Percentiles rank a stretch among this genome's conserved stretches.
Evolutionary conservation across 2,329 filamentous ascomycete genomes (phyloP).

Genomic region (Claviceps citrina): DNA sequence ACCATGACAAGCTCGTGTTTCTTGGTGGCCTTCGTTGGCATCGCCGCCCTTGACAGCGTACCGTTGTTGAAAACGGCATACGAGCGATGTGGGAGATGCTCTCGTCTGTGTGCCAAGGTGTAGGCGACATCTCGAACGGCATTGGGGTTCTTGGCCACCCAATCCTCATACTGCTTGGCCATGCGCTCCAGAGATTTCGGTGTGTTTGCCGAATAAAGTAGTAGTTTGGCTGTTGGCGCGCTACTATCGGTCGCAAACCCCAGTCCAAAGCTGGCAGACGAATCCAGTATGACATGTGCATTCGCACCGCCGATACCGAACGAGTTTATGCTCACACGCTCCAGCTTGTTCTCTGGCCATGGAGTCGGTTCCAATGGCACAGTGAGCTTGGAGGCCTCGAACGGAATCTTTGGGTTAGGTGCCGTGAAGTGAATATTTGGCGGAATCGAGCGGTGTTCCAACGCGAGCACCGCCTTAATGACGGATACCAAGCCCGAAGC

Average conservation of each 20-base stretch:
- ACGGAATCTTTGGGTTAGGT: constrained; percentile 20
- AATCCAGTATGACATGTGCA: constrained; percentile 13
- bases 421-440: constrained; percentile 23
- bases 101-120: too few relatives aligned
- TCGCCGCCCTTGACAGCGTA: neutral
- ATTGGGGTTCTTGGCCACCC: too few relatives aligned
- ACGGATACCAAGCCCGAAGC: constrained; percentile 27
- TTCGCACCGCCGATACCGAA: constrained; percentile 24
- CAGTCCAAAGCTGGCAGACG: neutral
- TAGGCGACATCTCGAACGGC: too few relatives aligned
- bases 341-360: constrained; percentile 19
- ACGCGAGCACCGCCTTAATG: constrained; percentile 26
- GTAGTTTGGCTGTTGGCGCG: neutral
- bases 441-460: constrained; percentile 25
- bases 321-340: constrained; percentile 16
- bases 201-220: too few relatives aligned
- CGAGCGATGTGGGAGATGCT: too few relatives aligned
- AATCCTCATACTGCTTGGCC: too few relatives aligned
- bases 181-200: too few relatives aligned
- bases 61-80: too few relatives aligned
- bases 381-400: constrained; percentile 12
- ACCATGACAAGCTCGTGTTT: too few relatives aligned
- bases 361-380: constrained; percentile 16
- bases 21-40: neutral
- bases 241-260: neutral